These are phyloP conservation scores for Spirogloea muscicola DNA, from an alignment of 139 green algal species.

Conservation along the genomic window DNA sequence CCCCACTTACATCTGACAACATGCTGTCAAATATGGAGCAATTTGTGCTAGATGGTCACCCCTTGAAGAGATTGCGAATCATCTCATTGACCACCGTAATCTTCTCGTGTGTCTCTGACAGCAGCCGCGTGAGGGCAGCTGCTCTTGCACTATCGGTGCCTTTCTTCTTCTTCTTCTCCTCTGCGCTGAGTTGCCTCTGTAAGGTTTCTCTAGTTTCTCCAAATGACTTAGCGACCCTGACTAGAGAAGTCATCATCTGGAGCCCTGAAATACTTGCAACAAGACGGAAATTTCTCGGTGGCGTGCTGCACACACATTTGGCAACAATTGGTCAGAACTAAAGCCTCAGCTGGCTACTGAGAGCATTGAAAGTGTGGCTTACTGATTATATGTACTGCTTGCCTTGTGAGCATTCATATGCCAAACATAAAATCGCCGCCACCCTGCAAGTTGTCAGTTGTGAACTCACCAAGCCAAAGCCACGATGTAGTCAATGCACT, in stretches of 20 bases:
- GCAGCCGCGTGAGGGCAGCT: neutral
- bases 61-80: slow-evolving; percentile 42
- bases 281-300: slow-evolving; percentile 30
- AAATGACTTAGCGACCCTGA: slow-evolving; percentile 25
- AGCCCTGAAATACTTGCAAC: slow-evolving; percentile 28
- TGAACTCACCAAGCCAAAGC: slow-evolving; percentile 32
- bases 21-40: too few relatives aligned
- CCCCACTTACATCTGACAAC: too few relatives aligned
- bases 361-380: too few relatives aligned
- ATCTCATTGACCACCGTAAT: slow-evolving; percentile 28
- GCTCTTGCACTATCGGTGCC: neutral
- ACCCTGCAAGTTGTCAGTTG: too few relatives aligned
- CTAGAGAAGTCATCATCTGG: slow-evolving; percentile 41
- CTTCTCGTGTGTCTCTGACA: slow-evolving; percentile 33
- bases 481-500: slow-evolving; percentile 35
- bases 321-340: too few relatives aligned
- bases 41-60: too few relatives aligned
- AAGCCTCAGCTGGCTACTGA: too few relatives aligned
- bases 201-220: slow-evolving; percentile 24
- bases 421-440: too few relatives aligned
- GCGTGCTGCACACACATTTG: slow-evolving; percentile 19
- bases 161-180: slow-evolving; percentile 15
- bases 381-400: too few relatives aligned
- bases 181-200: slow-evolving; percentile 45
- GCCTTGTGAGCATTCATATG: too few relatives aligned